A percentile compares a stretch with the other conserved stretches of the same genome.
Evolutionary conservation across 2,329 filamentous ascomycete genomes (phyloP).

Genomic region (Massarina eburnea): DNA sequence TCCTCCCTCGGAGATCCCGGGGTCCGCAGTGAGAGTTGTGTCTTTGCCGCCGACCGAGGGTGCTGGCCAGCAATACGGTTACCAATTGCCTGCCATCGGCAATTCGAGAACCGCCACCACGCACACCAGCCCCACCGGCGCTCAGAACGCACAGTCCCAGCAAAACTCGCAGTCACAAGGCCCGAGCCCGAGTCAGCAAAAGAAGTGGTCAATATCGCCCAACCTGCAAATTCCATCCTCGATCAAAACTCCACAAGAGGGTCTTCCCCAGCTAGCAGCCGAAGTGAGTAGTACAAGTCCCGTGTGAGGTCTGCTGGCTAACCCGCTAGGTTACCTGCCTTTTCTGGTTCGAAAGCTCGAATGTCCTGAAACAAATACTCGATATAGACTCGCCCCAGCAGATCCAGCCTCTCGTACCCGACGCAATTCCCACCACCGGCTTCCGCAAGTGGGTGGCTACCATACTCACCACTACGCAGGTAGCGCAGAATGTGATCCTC

Average conservation of each 20-base stretch:
- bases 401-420: constrained; percentile 61
- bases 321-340: constrained; percentile 79
- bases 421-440: constrained; percentile 74
- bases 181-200: constrained; percentile 27
- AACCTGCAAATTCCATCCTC: constrained; percentile 40
- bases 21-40: constrained; percentile 35
- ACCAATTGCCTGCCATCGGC: constrained; percentile 39
- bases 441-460: constrained; percentile 94
- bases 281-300: constrained; percentile 31
- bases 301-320: constrained; percentile 6
- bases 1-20: constrained; percentile 32
- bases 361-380: constrained; percentile 75
- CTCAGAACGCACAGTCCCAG: constrained; percentile 13
- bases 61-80: constrained; percentile 33
- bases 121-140: constrained; percentile 26
- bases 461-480: constrained; percentile 90
- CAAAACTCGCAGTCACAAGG: constrained; percentile 13
- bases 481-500: constrained; percentile 92
- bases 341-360: constrained; percentile 93
- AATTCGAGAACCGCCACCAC: constrained; percentile 34
- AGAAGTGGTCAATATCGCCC: constrained; percentile 37
- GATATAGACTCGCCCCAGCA: constrained; percentile 51
- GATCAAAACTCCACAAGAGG: constrained; percentile 43
- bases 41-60: constrained; percentile 30
- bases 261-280: constrained; percentile 44